Evolutionary conservation across 495 filamentous ascomycete genomes (phyloP).

Genomic region (Trypethelium eluteriae): DNA sequence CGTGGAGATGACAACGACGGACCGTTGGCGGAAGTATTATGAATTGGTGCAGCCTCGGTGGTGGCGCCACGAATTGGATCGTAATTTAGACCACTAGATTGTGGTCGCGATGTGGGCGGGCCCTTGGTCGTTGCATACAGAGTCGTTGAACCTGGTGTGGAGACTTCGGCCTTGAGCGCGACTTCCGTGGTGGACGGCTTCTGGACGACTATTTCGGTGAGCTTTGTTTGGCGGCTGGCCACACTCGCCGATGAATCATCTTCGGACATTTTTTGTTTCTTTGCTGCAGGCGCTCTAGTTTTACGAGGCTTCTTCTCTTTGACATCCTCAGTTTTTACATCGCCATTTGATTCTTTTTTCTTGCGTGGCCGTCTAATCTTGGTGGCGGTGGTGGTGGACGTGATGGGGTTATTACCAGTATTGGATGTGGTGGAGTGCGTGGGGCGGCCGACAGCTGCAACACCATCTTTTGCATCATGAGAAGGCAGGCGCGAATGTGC

Average conservation of each 20-base stretch:
- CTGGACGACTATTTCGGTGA: constrained; percentile 24
- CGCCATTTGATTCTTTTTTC: constrained; percentile 30
- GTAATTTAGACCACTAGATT: constrained; percentile 70
- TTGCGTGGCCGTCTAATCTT: constrained; percentile 23
- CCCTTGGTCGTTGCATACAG: constrained; percentile 16
- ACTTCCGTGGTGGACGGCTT: constrained; percentile 9
- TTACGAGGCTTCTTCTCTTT: constrained; percentile 46
- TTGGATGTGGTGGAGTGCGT: constrained; percentile 19
- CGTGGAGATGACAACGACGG: constrained; percentile 48
- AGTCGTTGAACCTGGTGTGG: constrained; percentile 18
- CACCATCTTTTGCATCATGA: constrained; percentile 14
- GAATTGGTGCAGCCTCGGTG: constrained; percentile 50
- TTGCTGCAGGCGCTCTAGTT: constrained; percentile 49
- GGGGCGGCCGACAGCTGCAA: constrained; percentile 9
- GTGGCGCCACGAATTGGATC: constrained; percentile 76
- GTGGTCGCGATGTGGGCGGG: constrained; percentile 39
- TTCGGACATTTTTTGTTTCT: constrained; percentile 38
- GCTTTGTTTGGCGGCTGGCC: constrained; percentile 26
- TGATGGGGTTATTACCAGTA: constrained; percentile 13
- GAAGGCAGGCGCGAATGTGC: neutral
- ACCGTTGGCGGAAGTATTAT: constrained; percentile 45
- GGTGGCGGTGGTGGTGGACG: constrained; percentile 16
- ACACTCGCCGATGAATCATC: constrained; percentile 37
- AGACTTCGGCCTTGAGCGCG: constrained; percentile 14
- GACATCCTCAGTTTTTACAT: constrained; percentile 37